These are phyloP conservation scores for Nicotiana benthamiana DNA, from an alignment of 257 asterid species.

Conservation along the genomic window DNA sequence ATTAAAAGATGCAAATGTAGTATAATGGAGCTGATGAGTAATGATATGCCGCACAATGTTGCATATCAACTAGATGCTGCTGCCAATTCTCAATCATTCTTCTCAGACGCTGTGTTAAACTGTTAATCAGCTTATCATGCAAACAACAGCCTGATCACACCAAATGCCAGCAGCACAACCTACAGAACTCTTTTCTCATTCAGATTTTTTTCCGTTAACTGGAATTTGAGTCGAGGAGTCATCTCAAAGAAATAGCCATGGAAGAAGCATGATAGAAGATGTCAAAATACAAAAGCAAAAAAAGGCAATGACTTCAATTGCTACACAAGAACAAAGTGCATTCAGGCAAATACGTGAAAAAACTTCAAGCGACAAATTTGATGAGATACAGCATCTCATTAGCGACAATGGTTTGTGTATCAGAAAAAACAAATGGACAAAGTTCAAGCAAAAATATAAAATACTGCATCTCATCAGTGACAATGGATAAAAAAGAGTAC, in stretches of 20 bases:
- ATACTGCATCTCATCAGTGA: not conserved
- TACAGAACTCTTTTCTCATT: not conserved
- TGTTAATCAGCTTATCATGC: not conserved
- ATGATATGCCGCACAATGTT: not conserved
- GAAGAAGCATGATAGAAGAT: not conserved
- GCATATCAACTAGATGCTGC: not conserved
- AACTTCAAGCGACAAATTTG: not conserved
- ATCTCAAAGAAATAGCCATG: not conserved
- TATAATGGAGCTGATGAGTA: not conserved
- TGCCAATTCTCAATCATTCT: not conserved
- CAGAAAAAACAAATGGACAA: not conserved
- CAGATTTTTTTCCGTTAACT: not conserved
- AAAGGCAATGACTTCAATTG: not conserved
- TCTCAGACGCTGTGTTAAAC: not conserved
- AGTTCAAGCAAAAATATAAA: not conserved
- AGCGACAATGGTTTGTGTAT: not conserved
- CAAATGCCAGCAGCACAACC: not conserved
- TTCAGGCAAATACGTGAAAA: not conserved
- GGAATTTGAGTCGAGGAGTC: not conserved
- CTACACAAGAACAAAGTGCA: not conserved
- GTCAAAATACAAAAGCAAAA: not conserved
- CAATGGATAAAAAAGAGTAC: not conserved
- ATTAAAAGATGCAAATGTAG: not conserved
- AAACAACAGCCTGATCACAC: constrained; percentile 4
- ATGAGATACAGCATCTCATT: not conserved